A percentile compares a stretch with the other conserved stretches of the same genome.
phyloP scores from a whole-genome alignment of 148 eudicot genomes.

The Pouteria glomerata region DNA sequence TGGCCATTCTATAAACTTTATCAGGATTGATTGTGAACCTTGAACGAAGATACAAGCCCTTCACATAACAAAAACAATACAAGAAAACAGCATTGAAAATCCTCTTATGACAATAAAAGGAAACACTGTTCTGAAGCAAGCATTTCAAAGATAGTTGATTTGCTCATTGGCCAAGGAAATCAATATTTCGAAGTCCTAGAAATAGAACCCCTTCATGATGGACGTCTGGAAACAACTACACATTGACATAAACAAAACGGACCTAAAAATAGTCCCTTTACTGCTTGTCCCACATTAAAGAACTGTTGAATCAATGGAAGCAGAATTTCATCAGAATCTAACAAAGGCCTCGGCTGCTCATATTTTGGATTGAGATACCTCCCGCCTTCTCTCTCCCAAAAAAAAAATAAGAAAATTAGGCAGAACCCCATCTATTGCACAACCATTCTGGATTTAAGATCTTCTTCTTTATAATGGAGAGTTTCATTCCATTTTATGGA shows the following conservation, averaged over 20 bases:
- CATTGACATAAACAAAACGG: no score
- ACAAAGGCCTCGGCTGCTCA: no score
- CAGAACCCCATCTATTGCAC: no score
- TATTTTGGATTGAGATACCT: no score
- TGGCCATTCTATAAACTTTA: conserved; percentile 93
- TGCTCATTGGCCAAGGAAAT: neutral
- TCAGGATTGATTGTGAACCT: conserved; percentile 82
- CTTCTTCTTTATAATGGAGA: no score
- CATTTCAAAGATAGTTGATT: neutral
- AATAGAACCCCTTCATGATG: neutral
- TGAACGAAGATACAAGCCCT: conserved; percentile 89
- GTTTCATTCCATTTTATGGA: no score
- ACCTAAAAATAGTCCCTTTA: no score
- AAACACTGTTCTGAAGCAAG: conserved; percentile 2
- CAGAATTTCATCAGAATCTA: no score
- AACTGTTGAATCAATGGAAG: neutral
- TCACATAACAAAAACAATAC: conserved; percentile 16
- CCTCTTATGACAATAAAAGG: neutral
- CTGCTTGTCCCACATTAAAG: neutral
- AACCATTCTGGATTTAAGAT: no score
- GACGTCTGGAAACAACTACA: neutral
- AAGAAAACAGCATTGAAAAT: neutral
- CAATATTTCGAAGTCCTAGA: no score
- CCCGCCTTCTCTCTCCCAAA: no score
- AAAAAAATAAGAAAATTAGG: no score